These are phyloP conservation scores for Penicillium concentricum DNA, from an alignment of 2,329 filamentous ascomycete genomes.

Conservation along the genomic window DNA sequence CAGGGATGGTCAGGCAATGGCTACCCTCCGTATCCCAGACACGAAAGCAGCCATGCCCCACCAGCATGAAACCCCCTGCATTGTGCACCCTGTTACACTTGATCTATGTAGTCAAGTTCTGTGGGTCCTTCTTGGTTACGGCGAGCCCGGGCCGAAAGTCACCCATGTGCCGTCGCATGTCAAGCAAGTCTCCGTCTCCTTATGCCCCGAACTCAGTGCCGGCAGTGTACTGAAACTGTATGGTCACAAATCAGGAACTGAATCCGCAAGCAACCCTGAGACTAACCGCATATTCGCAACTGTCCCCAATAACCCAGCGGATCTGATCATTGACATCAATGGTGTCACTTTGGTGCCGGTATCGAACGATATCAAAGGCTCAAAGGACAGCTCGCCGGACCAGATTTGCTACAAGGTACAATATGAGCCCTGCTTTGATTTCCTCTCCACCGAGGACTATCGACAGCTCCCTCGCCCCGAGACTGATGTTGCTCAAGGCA, in stretches of 20 bases:
- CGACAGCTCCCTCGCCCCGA: slow-evolving; percentile 13
- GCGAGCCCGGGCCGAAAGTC: slow-evolving; percentile 9
- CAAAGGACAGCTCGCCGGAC: slow-evolving; percentile 11
- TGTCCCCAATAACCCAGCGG: slow-evolving; percentile 4
- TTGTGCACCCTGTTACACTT: slow-evolving; percentile 20
- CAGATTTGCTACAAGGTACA: slow-evolving; percentile 22
- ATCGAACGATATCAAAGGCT: slow-evolving; percentile 17
- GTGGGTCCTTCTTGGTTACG: slow-evolving; percentile 19
- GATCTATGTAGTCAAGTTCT: slow-evolving; percentile 19
- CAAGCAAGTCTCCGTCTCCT: slow-evolving; percentile 12
- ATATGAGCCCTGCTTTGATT: slow-evolving; percentile 23
- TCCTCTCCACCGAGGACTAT: slow-evolving; percentile 17
- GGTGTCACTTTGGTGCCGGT: slow-evolving; percentile 17
- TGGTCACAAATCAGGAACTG: slow-evolving; percentile 4
- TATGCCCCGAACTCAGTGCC: slow-evolving; percentile 6
- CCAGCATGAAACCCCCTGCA: slow-evolving; percentile 10
- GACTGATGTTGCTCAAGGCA: slow-evolving; percentile 6
- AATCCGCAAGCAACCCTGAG: slow-evolving; percentile 10
- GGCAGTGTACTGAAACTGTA: slow-evolving; percentile 15
- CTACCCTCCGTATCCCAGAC: slow-evolving; percentile 15
- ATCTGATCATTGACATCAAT: slow-evolving; percentile 15
- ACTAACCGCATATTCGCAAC: slow-evolving; percentile 19
- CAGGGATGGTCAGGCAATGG: slow-evolving; percentile 6
- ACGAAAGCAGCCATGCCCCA: slow-evolving; percentile 18
- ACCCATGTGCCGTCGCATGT: slow-evolving; percentile 20